Conservation (phyloP, 2,329 filamentous ascomycete species). For the Arthrobotrys conoides region DNA sequence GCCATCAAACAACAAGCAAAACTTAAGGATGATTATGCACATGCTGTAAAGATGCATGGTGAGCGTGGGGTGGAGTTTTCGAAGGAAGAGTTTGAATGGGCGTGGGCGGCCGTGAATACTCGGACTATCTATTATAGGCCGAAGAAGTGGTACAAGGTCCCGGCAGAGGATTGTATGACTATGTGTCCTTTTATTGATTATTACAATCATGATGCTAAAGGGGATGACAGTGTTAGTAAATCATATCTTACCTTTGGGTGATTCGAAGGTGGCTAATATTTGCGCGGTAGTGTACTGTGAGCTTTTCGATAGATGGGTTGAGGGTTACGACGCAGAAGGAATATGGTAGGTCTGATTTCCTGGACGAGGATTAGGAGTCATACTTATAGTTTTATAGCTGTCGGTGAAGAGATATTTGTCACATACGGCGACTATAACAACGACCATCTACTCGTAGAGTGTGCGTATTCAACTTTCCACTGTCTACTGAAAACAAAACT, state of each 20-base stretch:
- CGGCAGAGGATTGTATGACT: conserved; percentile 63
- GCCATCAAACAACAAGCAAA: conserved; percentile 55
- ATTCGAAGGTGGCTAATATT: background rate
- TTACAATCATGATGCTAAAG: conserved; percentile 62
- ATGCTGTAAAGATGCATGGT: conserved; percentile 45
- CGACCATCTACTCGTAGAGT: conserved; percentile 80
- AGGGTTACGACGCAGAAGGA: conserved; percentile 49
- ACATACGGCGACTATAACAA: conserved; percentile 80
- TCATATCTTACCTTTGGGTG: background rate
- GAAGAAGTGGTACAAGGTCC: conserved; percentile 57
- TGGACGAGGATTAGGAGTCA: background rate
- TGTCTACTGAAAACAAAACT: background rate
- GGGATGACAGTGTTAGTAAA: conserved; percentile 30
- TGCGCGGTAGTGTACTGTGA: conserved; percentile 28
- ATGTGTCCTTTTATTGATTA: conserved; percentile 65
- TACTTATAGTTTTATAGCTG: conserved; percentile 16
- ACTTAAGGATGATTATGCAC: conserved; percentile 58
- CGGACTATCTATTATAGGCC: conserved; percentile 64
- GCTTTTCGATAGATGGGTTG: conserved; percentile 47
- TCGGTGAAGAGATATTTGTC: conserved; percentile 75
- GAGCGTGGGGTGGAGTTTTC: conserved; percentile 56
- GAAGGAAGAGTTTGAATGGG: conserved; percentile 61
- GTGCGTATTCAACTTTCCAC: conserved; percentile 17
- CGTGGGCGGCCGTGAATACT: conserved; percentile 64
- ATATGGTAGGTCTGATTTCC: conserved; percentile 27